Evolutionary conservation across 2,329 filamentous ascomycete species (phyloP), one percentile per base, ranked within the genome.

Genomic region (Fusarium verrucosum): DNA sequence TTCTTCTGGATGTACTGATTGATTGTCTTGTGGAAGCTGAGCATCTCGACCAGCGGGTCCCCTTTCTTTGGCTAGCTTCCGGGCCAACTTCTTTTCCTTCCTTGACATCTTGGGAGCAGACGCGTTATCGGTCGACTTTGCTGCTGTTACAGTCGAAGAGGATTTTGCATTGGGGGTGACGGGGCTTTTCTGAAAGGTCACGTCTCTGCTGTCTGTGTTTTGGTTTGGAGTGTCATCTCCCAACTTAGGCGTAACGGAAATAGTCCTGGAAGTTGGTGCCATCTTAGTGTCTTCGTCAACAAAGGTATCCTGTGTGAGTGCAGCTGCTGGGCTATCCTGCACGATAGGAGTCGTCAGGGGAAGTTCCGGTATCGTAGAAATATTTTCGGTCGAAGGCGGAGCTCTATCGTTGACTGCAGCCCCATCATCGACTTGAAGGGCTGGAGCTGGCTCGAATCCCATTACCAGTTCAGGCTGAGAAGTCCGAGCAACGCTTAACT

Each of bases 11-110:
- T 41, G 41, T 25, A 19, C 20, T 7, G 53, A 11, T 33, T 61
- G 43, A 14, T 60, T 61, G 11, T 19, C 40, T 22, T 19, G 42
- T 7, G n/a, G 32, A 16, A 19, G 17, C 17, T 54, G 36, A 14
- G 26, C 23, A 35, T 54, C 50, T 42, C 22, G 38, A 26, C 50
- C 35, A 37, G 46, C 41, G 14, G 51, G 42, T 17, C 62, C 65
- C 11, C 52, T 45, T 52, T 65, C 51, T 11, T 59, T 58, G 19
- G 70, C 73, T 35, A 73, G 62, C 42, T 75, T 77, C 64, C 76
- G 74, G 10, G 72, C 71, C 61, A 76, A 76, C 52, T 76, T 78
- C 64, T 75, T 78, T 38, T 78, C 71, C 52, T 77, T 75, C 56
- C 74, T 76, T 17, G 68, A 67, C 55, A 70, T 72, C 55, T 74